A percentile compares a stretch with the other conserved stretches of the same genome.
These are phyloP conservation scores for Trifolium dubium DNA, from an alignment of 306 rosid species.

Conservation along the genomic window DNA sequence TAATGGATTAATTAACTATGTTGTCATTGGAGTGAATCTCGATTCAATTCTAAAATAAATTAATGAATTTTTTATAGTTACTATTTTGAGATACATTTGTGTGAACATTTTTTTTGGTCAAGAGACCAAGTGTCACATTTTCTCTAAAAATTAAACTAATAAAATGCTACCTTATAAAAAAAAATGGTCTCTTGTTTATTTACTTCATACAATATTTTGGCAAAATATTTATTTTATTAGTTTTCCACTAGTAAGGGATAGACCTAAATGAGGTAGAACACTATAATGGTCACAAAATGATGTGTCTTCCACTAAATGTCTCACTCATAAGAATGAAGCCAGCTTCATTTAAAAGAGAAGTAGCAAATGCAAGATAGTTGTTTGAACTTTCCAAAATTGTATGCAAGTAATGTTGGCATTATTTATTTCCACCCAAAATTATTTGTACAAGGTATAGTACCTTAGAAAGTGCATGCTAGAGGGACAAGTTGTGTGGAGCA, in stretches of 20 bases:
- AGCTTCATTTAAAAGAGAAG: constrained; percentile 1
- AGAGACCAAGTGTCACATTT: no score
- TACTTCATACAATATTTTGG: neutral
- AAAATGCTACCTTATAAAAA: no score
- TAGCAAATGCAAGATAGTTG: neutral
- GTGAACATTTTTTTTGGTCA: no score
- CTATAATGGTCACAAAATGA: constrained; percentile 4
- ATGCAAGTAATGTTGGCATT: constrained; percentile 16
- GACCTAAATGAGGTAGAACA: constrained; percentile 7
- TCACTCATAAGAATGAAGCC: constrained; percentile 27
- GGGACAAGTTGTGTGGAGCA: neutral
- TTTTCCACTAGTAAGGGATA: neutral
- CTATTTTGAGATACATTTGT: no score
- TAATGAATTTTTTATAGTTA: no score
- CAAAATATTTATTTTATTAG: neutral
- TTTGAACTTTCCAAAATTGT: neutral
- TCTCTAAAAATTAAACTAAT: no score
- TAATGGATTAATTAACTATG: no score
- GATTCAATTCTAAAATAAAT: no score
- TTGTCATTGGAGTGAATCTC: no score
- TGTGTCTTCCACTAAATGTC: constrained; percentile 40
- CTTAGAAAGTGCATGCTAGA: neutral
- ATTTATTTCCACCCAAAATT: constrained; percentile 24
- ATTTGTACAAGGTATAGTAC: constrained; percentile 11
- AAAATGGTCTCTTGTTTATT: neutral